Conservation (phyloP, 176 grass and related monocot genomes). For the Oropetium thomaeum region DNA sequence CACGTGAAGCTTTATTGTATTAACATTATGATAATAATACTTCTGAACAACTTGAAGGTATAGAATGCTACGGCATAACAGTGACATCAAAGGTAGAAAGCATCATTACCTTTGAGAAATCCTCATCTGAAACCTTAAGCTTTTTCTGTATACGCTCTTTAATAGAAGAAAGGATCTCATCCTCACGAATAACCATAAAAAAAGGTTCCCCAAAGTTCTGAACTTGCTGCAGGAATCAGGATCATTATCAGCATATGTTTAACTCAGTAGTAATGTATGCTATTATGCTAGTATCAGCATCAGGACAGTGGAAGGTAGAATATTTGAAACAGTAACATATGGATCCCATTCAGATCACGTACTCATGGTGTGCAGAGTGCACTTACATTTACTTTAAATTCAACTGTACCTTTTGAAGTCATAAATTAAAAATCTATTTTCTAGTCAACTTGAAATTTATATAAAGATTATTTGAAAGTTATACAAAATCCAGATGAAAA, state of each 20-base stretch:
- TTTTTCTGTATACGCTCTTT: slow-evolving; percentile 93
- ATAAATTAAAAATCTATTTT: not conserved
- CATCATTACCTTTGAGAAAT: slow-evolving; percentile 79
- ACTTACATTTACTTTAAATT: not conserved
- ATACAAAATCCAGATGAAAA: not conserved
- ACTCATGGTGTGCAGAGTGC: not conserved
- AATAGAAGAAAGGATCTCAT: slow-evolving; percentile 75
- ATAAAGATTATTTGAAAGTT: not conserved
- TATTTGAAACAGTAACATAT: not conserved
- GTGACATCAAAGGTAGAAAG: not conserved
- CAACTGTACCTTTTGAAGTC: not conserved
- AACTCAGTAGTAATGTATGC: slow-evolving; percentile 8
- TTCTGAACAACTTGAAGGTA: not conserved
- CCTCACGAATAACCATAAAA: slow-evolving; percentile 95
- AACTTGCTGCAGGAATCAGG: slow-evolving; percentile 64
- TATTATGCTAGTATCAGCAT: no score
- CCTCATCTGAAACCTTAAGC: slow-evolving; percentile 82
- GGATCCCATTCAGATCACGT: not conserved
- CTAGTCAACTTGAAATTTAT: not conserved
- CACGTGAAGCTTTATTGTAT: not conserved
- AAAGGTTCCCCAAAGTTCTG: slow-evolving; percentile 99
- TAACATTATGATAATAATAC: not conserved
- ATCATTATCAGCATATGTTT: slow-evolving; percentile 21
- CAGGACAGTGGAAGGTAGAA: not conserved
- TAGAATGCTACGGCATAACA: not conserved